Evolutionary conservation across 2,329 filamentous ascomycete genomes (phyloP).

Genomic region (Plectosphaerella cucumerina): DNA sequence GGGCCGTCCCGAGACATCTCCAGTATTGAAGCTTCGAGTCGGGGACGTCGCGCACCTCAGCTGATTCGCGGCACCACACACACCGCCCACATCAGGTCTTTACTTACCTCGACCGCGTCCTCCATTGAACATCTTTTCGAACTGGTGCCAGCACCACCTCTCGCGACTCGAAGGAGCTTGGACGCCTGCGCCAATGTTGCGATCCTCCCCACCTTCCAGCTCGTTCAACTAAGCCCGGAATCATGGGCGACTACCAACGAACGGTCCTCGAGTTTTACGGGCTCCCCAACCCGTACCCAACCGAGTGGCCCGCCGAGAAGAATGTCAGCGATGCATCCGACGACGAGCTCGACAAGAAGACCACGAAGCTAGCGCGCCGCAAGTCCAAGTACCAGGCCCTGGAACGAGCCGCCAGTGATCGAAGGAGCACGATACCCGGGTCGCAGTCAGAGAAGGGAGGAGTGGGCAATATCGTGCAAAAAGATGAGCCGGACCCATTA

Average conservation of each 20-base stretch:
- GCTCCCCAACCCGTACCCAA: constrained; percentile 71
- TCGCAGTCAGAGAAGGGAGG: constrained; percentile 63
- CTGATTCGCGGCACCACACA: no score
- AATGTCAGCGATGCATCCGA: constrained; percentile 67
- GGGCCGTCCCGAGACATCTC: no score
- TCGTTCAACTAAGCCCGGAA: constrained; percentile 7
- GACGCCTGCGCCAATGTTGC: no score
- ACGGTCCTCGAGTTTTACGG: constrained; percentile 87
- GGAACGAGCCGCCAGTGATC: constrained; percentile 67
- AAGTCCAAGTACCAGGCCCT: constrained; percentile 83
- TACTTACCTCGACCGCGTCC: no score
- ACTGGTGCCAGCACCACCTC: neutral
- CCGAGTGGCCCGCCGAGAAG: constrained; percentile 81
- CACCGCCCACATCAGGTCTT: no score
- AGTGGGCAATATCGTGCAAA: constrained; percentile 74
- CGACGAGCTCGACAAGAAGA: constrained; percentile 47
- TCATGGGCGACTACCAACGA: constrained; percentile 68
- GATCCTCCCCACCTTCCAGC: no score
- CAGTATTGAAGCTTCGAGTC: no score
- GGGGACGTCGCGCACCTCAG: no score
- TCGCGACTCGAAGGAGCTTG: neutral
- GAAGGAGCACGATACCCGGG: constrained; percentile 61
- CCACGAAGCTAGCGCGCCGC: constrained; percentile 49
- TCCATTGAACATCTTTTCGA: no score
- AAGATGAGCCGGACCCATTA: constrained; percentile 88